These are phyloP conservation scores for Oryza meyeriana DNA, from an alignment of 176 grass and related monocot genomes.

Conservation along the genomic window DNA sequence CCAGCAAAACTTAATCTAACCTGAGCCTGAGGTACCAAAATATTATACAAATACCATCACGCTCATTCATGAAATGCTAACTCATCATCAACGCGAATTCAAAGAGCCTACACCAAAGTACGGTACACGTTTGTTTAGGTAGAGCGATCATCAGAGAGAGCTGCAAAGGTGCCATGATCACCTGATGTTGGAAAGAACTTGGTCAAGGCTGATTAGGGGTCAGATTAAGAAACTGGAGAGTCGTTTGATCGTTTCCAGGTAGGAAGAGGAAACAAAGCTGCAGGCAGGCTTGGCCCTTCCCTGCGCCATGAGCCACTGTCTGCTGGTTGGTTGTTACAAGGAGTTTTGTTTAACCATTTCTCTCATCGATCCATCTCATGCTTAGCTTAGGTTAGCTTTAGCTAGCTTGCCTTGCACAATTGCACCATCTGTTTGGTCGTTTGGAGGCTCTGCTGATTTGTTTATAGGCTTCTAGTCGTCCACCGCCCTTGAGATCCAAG, in stretches of 20 bases:
- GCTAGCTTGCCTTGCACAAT: background rate
- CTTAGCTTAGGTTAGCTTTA: background rate
- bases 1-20: background rate
- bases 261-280: background rate
- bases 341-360: background rate
- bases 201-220: constrained; percentile 8
- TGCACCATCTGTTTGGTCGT: background rate
- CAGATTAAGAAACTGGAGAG: constrained; percentile 14
- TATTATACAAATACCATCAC: background rate
- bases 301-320: constrained; percentile 15
- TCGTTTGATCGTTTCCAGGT: constrained; percentile 16
- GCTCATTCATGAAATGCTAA: background rate
- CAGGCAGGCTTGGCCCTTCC: constrained; percentile 16
- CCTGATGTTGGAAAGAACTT: background rate
- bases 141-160: too few species aligned
- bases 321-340: background rate
- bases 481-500: constrained; percentile 14
- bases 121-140: background rate
- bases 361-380: background rate
- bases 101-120: background rate
- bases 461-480: constrained; percentile 12
- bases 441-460: background rate
- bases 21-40: background rate
- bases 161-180: background rate
- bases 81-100: background rate